A percentile compares a stretch with the other conserved stretches of the same genome.
phyloP scores from a whole-genome alignment of 2,329 filamentous ascomycete genomes.

The Colletotrichum musae region DNA sequence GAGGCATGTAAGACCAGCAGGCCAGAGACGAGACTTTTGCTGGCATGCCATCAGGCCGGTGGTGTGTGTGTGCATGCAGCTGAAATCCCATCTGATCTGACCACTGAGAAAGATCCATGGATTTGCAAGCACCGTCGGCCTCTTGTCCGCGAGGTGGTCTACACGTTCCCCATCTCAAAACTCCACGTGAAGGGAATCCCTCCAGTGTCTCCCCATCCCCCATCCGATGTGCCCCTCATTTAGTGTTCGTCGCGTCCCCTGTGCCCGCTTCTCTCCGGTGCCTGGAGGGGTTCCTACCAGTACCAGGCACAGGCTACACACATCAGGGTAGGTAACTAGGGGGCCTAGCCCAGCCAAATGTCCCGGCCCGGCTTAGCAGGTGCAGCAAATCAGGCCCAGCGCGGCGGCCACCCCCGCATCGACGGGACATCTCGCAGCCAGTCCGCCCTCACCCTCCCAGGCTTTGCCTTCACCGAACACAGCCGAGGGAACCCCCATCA shows the following conservation, averaged over 20 bases:
- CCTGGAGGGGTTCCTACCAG: slow-evolving; percentile 11
- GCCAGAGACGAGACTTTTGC: too few relatives aligned
- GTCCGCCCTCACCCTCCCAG: slow-evolving; percentile 19
- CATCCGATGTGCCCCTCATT: slow-evolving; percentile 36
- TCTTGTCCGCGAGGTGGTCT: background rate
- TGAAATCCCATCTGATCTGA: slow-evolving; percentile 3
- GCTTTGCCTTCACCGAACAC: slow-evolving; percentile 34
- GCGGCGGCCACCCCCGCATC: slow-evolving; percentile 32
- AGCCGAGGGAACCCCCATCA: slow-evolving; percentile 33
- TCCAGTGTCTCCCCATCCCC: slow-evolving; percentile 29
- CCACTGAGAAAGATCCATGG: background rate
- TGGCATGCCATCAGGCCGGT: too few relatives aligned
- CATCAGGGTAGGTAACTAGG: too few relatives aligned
- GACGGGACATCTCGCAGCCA: slow-evolving; percentile 28
- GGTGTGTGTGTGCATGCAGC: slow-evolving; percentile 11
- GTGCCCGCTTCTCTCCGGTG: slow-evolving; percentile 39
- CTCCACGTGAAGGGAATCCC: slow-evolving; percentile 2
- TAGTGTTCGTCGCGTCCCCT: slow-evolving; percentile 10
- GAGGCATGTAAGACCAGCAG: background rate
- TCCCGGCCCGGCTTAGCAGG: slow-evolving; percentile 1
- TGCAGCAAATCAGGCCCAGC: background rate
- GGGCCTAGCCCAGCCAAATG: slow-evolving; percentile 1
- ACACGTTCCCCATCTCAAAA: background rate
- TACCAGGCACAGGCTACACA: background rate
- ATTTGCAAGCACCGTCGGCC: background rate